phyloP scores from a whole-genome alignment of 352 stramenopile species.

The Phytophthora sp. region DNA sequence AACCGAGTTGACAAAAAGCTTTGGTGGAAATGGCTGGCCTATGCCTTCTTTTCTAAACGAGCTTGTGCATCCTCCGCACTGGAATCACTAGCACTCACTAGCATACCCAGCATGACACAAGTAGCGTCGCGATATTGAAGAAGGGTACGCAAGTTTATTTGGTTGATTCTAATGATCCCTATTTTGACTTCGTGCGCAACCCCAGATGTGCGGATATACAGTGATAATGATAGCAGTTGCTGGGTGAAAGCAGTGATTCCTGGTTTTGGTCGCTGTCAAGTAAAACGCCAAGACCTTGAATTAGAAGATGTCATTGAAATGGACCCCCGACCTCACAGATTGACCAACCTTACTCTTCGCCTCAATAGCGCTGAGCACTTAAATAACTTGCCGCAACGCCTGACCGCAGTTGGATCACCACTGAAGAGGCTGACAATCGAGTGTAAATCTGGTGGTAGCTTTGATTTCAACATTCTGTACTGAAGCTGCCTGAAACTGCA shows the following conservation, averaged over 20 bases:
- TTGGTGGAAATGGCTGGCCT: neutral
- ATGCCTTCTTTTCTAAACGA: neutral
- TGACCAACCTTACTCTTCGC: neutral
- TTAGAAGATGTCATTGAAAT: neutral
- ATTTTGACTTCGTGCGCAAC: too few relatives aligned
- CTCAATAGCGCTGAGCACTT: too few relatives aligned
- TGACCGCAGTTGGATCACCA: too few relatives aligned
- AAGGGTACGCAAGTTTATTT: too few relatives aligned
- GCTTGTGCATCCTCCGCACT: neutral
- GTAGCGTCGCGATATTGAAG: too few relatives aligned
- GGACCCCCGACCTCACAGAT: neutral
- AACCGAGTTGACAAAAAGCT: neutral
- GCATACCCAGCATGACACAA: neutral
- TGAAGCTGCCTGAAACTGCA: too few relatives aligned
- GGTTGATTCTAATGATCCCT: too few relatives aligned
- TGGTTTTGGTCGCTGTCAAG: neutral
- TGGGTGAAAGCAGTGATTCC: neutral
- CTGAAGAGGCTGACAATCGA: too few relatives aligned
- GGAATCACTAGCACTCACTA: neutral
- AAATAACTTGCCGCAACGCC: too few relatives aligned
- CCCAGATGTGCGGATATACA: neutral
- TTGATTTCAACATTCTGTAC: too few relatives aligned
- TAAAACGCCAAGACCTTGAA: neutral
- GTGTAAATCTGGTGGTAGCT: too few relatives aligned
- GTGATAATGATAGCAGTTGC: neutral